These are phyloP conservation scores for Annulohypoxylon nitens DNA, from an alignment of 495 filamentous ascomycete genomes.

Conservation along the genomic window DNA sequence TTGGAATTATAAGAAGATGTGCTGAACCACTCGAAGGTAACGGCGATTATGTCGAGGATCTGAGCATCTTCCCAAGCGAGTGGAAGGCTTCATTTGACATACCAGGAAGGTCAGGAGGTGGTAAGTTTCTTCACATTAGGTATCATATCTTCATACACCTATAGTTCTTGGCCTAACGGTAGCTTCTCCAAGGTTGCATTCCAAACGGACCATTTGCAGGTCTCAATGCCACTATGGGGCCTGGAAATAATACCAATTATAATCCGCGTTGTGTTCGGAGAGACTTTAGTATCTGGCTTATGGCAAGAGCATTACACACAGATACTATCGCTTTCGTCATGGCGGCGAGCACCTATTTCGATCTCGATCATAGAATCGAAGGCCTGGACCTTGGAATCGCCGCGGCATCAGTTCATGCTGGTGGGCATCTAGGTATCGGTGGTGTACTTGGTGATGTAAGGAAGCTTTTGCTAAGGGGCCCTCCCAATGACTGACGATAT, in stretches of 20 bases:
- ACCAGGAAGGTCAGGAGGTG: constrained; percentile 47
- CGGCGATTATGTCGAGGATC: constrained; percentile 57
- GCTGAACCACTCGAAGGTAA: constrained; percentile 58
- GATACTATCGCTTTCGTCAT: constrained; percentile 22
- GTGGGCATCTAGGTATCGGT: constrained; percentile 46
- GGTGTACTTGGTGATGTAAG: constrained; percentile 48
- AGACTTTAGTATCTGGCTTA: constrained; percentile 46
- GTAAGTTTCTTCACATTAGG: constrained; percentile 31
- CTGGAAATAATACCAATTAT: constrained; percentile 47
- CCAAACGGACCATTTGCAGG: constrained; percentile 55
- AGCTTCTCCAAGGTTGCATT: constrained; percentile 44
- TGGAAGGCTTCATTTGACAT: constrained; percentile 35
- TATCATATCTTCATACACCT: not conserved
- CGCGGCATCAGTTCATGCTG: constrained; percentile 40
- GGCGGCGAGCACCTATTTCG: constrained; percentile 32
- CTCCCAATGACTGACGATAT: constrained; percentile 24
- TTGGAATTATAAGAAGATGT: constrained; percentile 7
- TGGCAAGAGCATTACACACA: constrained; percentile 25
- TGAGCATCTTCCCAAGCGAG: constrained; percentile 41
- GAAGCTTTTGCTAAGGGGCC: not conserved
- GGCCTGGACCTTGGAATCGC: constrained; percentile 31
- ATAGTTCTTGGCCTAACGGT: not conserved
- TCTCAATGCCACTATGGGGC: constrained; percentile 50
- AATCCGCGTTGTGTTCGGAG: constrained; percentile 56
- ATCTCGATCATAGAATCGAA: constrained; percentile 41